Evolutionary conservation across 2,329 filamentous ascomycete genomes (phyloP).

Genomic region (Calonectria ilicicola): DNA sequence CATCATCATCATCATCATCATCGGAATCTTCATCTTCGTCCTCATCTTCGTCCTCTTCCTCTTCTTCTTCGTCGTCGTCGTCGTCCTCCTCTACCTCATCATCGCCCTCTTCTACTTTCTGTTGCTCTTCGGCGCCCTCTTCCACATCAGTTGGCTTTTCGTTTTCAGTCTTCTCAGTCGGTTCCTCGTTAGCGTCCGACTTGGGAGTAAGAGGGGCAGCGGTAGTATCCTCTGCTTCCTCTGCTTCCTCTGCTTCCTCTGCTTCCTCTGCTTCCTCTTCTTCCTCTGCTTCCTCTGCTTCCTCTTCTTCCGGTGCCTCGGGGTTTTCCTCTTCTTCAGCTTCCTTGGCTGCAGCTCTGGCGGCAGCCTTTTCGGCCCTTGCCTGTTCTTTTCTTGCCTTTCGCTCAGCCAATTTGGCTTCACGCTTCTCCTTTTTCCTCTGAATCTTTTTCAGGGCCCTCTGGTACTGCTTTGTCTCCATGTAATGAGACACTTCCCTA

Average conservation of each 20-base stretch:
- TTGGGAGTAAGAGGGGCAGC: conserved; percentile 34
- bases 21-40: conserved; percentile 34
- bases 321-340: conserved; percentile 17
- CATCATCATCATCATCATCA: conserved; percentile 27
- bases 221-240: neutral
- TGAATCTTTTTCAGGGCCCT: conserved; percentile 41
- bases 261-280: conserved; percentile 18
- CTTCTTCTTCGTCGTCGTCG: neutral
- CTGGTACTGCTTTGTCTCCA: conserved; percentile 52
- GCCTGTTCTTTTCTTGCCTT: conserved; percentile 33
- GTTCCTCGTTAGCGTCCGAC: conserved; percentile 24
- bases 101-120: neutral
- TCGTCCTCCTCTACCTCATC: neutral
- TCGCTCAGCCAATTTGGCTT: conserved; percentile 74
- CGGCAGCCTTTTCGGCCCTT: conserved; percentile 32
- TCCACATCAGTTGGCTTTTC: neutral
- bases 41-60: conserved; percentile 23
- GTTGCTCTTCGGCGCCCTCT: neutral
- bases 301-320: neutral
- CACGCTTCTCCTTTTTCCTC: conserved; percentile 86
- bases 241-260: neutral
- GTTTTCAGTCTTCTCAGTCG: neutral
- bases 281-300: too few species aligned
- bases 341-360: conserved; percentile 17
- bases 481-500: conserved; percentile 50